Evolutionary conservation across 352 stramenopile species (phyloP), one percentile per base, ranked within the genome.

Genomic region (Phytophthora pseudosyringae): DNA sequence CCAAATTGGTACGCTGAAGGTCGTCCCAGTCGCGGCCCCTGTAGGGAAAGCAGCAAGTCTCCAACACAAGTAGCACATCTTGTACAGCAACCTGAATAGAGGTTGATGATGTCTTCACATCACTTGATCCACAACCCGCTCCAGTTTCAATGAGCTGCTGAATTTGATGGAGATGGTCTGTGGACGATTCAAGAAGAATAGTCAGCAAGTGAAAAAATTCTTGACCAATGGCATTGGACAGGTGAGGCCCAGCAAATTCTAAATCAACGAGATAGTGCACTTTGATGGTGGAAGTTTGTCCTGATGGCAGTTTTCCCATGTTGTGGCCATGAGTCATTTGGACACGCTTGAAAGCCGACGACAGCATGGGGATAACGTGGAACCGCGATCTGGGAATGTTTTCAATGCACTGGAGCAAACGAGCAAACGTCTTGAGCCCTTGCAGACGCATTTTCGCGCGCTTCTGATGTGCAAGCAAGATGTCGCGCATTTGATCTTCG

Each of bases 41-140:
- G 46, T 89, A 96, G 2, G 88, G 88, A n/a, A 96, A 77, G 28
- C 86, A 92, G 41, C 81, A 94, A 33, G 78, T 75, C 39, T 96
- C 88, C 31, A 96, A 59, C 7, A 91, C 77, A 16, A 93, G 69
- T 15, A 95, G 67, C 12, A 93, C 80, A 38, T 93, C 85, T 10
- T 90, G 76, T 8, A 92, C 77, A 15, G 76, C 73, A 63, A 69
- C 38, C n/a, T 90, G 78, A 13, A 93, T 70, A 2, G 63, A 67
- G 31, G 46, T 31, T 5, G 64, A 44, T 13, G 52, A 59, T 8
- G 44, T 31, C 35, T 78, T 80, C 10, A 51, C 39, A 13, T 69
- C 63, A 36, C 43, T 46, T 11, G 44, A 39, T 26, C 15, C 43
- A 7, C n/a, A 26, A 32, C n/a, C 46, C 26, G 52, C 15, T 21